phyloP scores from a whole-genome alignment of 306 rosid species.

The Sicyos edulis region DNA sequence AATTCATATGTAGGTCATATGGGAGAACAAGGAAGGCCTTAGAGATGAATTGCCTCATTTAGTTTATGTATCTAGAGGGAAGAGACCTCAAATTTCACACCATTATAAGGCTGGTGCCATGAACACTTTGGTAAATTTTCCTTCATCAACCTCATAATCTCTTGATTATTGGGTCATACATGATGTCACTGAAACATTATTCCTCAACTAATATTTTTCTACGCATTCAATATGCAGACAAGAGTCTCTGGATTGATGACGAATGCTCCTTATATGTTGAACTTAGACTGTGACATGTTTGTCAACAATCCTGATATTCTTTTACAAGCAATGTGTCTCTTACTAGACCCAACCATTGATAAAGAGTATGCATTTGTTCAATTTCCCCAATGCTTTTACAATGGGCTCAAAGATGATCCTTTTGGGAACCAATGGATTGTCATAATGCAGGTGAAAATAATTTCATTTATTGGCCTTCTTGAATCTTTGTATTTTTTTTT shows the following conservation, averaged over 20 bases:
- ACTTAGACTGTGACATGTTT: constrained; percentile 71
- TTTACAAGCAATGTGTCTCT: constrained; percentile 39
- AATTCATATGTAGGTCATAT: constrained; percentile 29
- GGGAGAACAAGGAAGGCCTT: constrained; percentile 43
- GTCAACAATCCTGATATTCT: constrained; percentile 44
- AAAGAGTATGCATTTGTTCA: constrained; percentile 54
- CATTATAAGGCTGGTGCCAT: constrained; percentile 74
- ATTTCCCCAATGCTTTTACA: constrained; percentile 45
- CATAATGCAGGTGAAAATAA: constrained; percentile 14
- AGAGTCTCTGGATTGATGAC: too few relatives aligned
- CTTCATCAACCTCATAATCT: too few relatives aligned
- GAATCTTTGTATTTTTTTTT: not conserved
- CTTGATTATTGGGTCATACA: too few relatives aligned
- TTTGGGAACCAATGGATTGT: constrained; percentile 38
- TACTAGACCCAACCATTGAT: constrained; percentile 37
- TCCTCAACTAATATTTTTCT: not conserved
- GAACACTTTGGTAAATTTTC: constrained; percentile 42
- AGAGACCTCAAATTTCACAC: constrained; percentile 45
- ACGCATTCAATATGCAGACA: constrained; percentile 24
- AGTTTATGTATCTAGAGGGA: constrained; percentile 62
- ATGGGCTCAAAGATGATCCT: constrained; percentile 54
- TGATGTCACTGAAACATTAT: not conserved
- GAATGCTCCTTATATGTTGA: constrained; percentile 59
- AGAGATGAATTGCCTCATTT: constrained; percentile 47
- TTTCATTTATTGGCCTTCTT: constrained; percentile 23